phyloP scores from a whole-genome alignment of 2,329 filamentous ascomycete genomes.

The Fusarium algeriense region DNA sequence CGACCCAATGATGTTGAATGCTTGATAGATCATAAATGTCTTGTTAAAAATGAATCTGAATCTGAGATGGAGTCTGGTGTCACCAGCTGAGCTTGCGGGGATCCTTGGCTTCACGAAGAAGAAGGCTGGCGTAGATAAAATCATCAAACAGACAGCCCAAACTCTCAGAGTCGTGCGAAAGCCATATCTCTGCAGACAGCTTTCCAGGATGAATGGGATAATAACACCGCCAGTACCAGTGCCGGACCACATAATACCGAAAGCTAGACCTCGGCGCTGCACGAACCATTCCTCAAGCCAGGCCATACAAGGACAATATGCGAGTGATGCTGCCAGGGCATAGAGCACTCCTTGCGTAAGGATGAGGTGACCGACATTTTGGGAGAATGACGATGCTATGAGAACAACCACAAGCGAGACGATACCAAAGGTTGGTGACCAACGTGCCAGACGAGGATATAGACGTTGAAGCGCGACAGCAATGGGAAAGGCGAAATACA shows the following conservation, averaged over 20 bases:
- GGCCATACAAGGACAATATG: slow-evolving; percentile 67
- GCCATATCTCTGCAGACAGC: slow-evolving; percentile 62
- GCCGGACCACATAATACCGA: slow-evolving; percentile 71
- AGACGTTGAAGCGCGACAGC: not conserved
- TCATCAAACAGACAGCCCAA: slow-evolving; percentile 64
- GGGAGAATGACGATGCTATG: slow-evolving; percentile 49
- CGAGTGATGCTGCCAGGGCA: slow-evolving; percentile 66
- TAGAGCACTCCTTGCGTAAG: slow-evolving; percentile 71
- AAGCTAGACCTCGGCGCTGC: slow-evolving; percentile 67
- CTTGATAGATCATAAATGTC: slow-evolving; percentile 68
- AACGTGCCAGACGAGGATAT: not conserved
- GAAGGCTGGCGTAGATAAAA: slow-evolving; percentile 65
- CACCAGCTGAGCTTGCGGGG: slow-evolving; percentile 48
- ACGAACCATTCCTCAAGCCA: slow-evolving; percentile 74
- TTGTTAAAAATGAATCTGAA: slow-evolving; percentile 64
- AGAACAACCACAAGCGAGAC: not conserved
- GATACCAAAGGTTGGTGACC: not conserved
- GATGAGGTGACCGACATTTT: slow-evolving; percentile 63
- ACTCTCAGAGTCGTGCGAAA: slow-evolving; percentile 65
- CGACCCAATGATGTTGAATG: slow-evolving; percentile 68
- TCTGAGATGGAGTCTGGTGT: slow-evolving; percentile 37
- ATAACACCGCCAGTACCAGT: slow-evolving; percentile 64
- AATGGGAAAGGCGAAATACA: slow-evolving; percentile 60
- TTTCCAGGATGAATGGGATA: slow-evolving; percentile 63
- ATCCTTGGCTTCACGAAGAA: slow-evolving; percentile 67